Percentiles rank a stretch among this genome's conserved stretches.
phyloP scores from a whole-genome alignment of 2,329 filamentous ascomycete species.

The Diplodia sapinea region DNA sequence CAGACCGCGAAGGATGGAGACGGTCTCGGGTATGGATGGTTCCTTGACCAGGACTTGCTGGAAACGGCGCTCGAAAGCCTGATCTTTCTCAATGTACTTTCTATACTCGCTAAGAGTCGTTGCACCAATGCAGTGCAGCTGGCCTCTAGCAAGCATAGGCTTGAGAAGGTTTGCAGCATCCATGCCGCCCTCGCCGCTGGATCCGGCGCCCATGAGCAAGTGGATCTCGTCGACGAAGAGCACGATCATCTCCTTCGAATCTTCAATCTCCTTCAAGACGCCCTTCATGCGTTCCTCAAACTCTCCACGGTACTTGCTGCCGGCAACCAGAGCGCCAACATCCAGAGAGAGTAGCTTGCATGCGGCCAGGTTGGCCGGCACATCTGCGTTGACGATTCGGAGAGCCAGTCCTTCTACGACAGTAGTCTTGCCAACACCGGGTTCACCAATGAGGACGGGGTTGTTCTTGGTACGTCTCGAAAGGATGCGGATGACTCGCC shows the following conservation, averaged over 20 bases:
- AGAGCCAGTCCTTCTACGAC: slow-evolving; percentile 95
- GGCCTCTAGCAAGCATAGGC: slow-evolving; percentile 95
- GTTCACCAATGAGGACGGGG: slow-evolving; percentile 95
- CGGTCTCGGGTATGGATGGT: slow-evolving; percentile 82
- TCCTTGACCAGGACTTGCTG: slow-evolving; percentile 98
- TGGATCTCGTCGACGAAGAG: slow-evolving; percentile 99
- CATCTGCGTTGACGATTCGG: slow-evolving; percentile 94
- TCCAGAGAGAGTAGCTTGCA: slow-evolving; percentile 95
- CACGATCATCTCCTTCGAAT: slow-evolving; percentile 95
- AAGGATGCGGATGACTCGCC: slow-evolving; percentile 87
- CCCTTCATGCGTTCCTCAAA: slow-evolving; percentile 99
- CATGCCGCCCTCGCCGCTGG: slow-evolving; percentile 96
- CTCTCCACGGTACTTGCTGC: slow-evolving; percentile 97
- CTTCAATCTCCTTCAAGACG: slow-evolving; percentile 93
- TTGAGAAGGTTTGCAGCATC: slow-evolving; percentile 97
- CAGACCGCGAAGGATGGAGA: slow-evolving; percentile 96
- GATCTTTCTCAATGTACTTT: slow-evolving; percentile 99
- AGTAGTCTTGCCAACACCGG: slow-evolving; percentile 97
- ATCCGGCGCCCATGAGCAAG: slow-evolving; percentile 94
- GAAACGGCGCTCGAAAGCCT: slow-evolving; percentile 97
- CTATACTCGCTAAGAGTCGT: slow-evolving; percentile 95
- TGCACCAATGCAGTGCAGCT: slow-evolving; percentile 96
- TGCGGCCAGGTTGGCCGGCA: slow-evolving; percentile 90
- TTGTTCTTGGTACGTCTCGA: slow-evolving; percentile 98
- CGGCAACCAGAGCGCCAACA: slow-evolving; percentile 91